Evolutionary conservation across 768 basidiomycete species (phyloP), one percentile per base, ranked within the genome.

Genomic region (Crassisporium funariophilum): DNA sequence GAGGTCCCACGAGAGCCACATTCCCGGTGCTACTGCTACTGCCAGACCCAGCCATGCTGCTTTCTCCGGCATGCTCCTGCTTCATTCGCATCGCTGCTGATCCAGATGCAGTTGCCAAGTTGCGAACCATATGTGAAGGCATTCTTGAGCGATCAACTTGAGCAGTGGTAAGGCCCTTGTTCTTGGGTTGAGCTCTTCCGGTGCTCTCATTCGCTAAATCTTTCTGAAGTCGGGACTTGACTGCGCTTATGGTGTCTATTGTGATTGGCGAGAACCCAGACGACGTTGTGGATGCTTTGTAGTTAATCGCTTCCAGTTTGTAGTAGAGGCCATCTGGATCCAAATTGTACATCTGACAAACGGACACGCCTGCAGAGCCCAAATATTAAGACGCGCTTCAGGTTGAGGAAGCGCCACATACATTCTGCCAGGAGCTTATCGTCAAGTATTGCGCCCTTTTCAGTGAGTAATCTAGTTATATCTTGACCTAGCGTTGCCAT

Each of bases 281-380:
- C 16, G 58, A 59, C 3, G 69, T 68, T 2, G 65, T 52, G 21
- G 68, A 65, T 4, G 67, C 44, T 4, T 50, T 67, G 51, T 73
- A 71, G 57, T 73, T 71, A 60, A 68, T 44, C 4, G 85, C 85
- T 59, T 91, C 84, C 74, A 84, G 82, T 61, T 88, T 90, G 65
- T 72, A 90, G 31, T 72, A 73, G 15, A 91, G 71, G 38, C 69
- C 61, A 17, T 80, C 73, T 16, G 82, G 73, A 22, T 68, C 53
- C 29, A 84, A 25, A 47, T 78, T 76, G 67, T 82, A 86, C 54
- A 77, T 78, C 60, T 76, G 71, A 61, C 88, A 91, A 49, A 90
- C 71, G 19, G 73, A 71, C 23, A 76, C 72, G 53, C 86, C 88
- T 90, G 57, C 27, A 56, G n/a, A 17, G n/a, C 6, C 21, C 40